Base-by-base conservation (phyloP, 331 rosid species). In the Pyrus hybrid region DNA sequence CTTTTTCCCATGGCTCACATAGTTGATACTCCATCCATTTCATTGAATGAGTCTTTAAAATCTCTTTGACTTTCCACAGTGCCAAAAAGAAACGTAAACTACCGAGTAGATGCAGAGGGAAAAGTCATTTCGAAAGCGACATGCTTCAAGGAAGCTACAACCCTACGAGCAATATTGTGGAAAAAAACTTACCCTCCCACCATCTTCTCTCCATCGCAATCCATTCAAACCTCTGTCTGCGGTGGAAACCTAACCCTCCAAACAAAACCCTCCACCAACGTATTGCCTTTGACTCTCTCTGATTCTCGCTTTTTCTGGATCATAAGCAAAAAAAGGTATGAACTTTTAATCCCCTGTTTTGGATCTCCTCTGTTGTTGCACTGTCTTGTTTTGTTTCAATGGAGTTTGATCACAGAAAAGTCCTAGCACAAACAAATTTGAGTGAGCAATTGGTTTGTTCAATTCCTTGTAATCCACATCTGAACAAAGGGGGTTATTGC, bases 351-450 rank as follows among this genome's bases (percentile, higher is more conserved):
- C 62, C 69, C 35, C 70, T 64, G 43, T 25, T 76, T 41, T 75
- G 20, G 18, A 16, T n/a, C 13, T 66, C 28, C 60, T 78, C 76
- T 74, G 68, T 29, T 76, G 7, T 22, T 76, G 60, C 14, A 3
- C 47, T 41, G 63, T 58, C 1, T 69, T 69, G 61, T 29, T n/a
- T 70, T 76, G 67, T 29, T 1, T 3, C 23, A 8, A 84, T 76
- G 88, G 79, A n/a, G 49, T 43, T 75, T 63, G 23, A 29, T 63
- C 60, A 28, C 32, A 51, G 79, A 49, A 47, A 49, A 3, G 71
- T 29, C 53, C 17, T 20, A 8, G 13, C 0, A 8, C 17, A 5
- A 14, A 32, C 17, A 41, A 29, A 2, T 26, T 1, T 4, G 10
- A 33, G 3, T 11, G 11, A 32, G n/a, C 14, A 11, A 2, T 8